A percentile compares a stretch with the other conserved stretches of the same genome.
Evolutionary conservation across 306 rosid genomes (phyloP).

Genomic region (Ormosia semicastrata): DNA sequence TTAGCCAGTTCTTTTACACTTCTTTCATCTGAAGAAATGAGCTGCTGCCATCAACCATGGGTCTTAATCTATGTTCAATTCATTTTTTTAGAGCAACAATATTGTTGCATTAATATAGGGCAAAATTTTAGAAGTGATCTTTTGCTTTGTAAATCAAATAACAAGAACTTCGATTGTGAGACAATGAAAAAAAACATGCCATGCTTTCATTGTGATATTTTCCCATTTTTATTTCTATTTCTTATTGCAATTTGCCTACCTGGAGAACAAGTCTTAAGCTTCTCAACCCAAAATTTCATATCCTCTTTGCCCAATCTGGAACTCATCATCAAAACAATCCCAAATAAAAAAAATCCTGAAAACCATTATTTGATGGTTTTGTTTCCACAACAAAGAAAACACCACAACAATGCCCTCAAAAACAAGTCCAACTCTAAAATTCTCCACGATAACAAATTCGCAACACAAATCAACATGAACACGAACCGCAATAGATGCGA

Average conservation of each 20-base stretch:
- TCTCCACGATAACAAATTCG: slow-evolving; percentile 1
- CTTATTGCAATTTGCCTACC: neutral
- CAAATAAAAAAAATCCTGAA: neutral
- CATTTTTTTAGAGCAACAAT: no score
- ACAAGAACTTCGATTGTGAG: neutral
- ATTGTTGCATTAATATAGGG: no score
- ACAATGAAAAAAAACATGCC: neutral
- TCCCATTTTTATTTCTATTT: neutral
- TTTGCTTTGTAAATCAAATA: neutral
- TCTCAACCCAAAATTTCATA: neutral
- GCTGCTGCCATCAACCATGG: no score
- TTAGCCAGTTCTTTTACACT: no score
- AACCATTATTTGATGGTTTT: neutral
- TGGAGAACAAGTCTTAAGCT: neutral
- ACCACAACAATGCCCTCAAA: neutral
- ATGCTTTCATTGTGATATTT: neutral
- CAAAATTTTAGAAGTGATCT: no score
- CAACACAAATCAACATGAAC: neutral
- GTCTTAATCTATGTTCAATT: no score
- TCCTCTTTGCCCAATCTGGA: neutral
- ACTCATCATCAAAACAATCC: slow-evolving; percentile 1
- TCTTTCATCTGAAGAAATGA: no score
- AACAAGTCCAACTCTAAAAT: neutral
- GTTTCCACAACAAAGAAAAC: neutral
- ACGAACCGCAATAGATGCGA: no score